Percentiles rank a stretch among this genome's conserved stretches.
Evolutionary conservation across 2,329 filamentous ascomycete genomes (phyloP).

Genomic region (Penicillium thymicola): DNA sequence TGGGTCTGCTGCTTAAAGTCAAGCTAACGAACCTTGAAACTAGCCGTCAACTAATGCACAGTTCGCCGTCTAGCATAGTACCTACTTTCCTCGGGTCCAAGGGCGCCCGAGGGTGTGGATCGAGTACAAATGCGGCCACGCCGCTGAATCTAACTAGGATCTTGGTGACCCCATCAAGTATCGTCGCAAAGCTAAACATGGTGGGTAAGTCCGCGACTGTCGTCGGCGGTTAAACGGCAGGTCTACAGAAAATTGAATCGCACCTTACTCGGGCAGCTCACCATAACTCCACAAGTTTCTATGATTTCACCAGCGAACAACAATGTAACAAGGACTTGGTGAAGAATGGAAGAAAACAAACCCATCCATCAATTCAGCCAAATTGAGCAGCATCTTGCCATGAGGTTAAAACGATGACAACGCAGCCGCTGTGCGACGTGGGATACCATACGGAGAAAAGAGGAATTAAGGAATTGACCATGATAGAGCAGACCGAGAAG

Average conservation of each 20-base stretch:
- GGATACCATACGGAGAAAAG: not conserved
- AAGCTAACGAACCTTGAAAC: slow-evolving; percentile 21
- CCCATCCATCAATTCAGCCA: not conserved
- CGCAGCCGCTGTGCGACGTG: not conserved
- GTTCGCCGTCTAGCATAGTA: slow-evolving; percentile 18
- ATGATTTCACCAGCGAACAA: not conserved
- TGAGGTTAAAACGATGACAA: not conserved
- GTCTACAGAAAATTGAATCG: slow-evolving; percentile 8
- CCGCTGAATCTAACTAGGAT: slow-evolving; percentile 7
- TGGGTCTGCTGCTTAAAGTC: slow-evolving; percentile 15
- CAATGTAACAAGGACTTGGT: not conserved
- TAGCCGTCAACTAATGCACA: slow-evolving; percentile 20
- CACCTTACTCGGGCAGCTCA: not conserved
- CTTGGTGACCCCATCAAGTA: slow-evolving; percentile 7
- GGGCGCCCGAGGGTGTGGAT: slow-evolving; percentile 25
- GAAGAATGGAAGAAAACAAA: not conserved
- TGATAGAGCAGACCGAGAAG: not conserved
- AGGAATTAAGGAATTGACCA: not conserved
- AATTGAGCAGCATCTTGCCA: not conserved
- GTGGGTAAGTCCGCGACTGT: not conserved
- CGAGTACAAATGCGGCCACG: slow-evolving; percentile 13
- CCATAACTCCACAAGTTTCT: not conserved
- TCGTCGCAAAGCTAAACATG: slow-evolving; percentile 4
- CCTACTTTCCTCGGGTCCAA: slow-evolving; percentile 20
- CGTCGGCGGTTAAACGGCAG: slow-evolving; percentile 14